Percentiles rank a stretch among this genome's conserved stretches.
phyloP scores from a whole-genome alignment of 768 basidiomycete genomes.

The Tulasnella sp. region DNA sequence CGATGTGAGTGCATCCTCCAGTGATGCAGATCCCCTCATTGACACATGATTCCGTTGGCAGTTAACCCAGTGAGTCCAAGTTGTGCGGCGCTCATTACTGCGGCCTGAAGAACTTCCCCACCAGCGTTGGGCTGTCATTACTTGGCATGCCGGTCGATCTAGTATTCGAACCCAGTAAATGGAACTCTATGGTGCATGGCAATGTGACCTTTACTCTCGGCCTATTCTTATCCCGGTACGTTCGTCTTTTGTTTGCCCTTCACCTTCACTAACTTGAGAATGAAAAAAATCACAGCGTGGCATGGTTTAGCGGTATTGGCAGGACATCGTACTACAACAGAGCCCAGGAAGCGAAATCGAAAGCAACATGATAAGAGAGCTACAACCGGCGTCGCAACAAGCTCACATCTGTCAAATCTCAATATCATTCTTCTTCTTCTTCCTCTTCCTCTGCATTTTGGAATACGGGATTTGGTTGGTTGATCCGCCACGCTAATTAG shows the following conservation, averaged over 20 bases:
- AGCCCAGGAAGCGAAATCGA: neutral
- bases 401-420: no score
- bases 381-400: no score
- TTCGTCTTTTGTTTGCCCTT: conserved; percentile 1
- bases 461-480: conserved; percentile 82
- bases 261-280: conserved; percentile 2
- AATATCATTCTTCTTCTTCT: conserved; percentile 26
- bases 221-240: conserved; percentile 47
- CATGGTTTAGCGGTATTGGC: conserved; percentile 45
- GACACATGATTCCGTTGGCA: conserved; percentile 20
- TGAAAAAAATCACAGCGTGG: conserved; percentile 27
- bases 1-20: conserved; percentile 39
- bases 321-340: conserved; percentile 23
- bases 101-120: neutral
- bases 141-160: conserved; percentile 46
- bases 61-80: conserved; percentile 46
- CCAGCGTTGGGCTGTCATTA: conserved; percentile 47
- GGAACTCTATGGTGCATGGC: conserved; percentile 68
- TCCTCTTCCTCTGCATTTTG: conserved; percentile 45
- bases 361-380: neutral
- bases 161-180: conserved; percentile 37
- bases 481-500: conserved; percentile 62
- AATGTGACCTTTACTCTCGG: conserved; percentile 56
- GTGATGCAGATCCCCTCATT: conserved; percentile 1
- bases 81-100: conserved; percentile 16